Base-by-base conservation (phyloP, 2,329 filamentous ascomycete species). In the Cladosporium sp. region DNA sequence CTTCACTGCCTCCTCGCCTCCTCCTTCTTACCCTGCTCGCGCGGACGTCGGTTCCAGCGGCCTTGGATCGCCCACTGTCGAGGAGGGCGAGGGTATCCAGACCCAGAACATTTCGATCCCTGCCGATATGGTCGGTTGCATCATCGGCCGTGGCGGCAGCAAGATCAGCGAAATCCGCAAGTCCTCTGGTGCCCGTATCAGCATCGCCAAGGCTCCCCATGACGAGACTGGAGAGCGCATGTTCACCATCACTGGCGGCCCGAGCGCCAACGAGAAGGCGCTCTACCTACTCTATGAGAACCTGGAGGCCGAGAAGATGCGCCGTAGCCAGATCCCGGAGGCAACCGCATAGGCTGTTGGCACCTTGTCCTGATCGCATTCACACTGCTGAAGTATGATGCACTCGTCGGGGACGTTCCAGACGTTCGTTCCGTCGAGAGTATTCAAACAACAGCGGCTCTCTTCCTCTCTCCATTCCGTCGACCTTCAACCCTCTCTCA, bases 61-160 rank as follows among this genome's bases (percentile, higher is more conserved):
- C 56, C 84, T 82, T 56, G 80, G 79, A 59, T 88, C 90, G 55
- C 88, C 88, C 50, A 88, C 94, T 64, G 91, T 93, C 55, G 92
- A 97, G 72, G 94, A 97, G 57, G 93, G 93, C 55, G 93, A 97
- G 68, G 92, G 96, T 71, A 87, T 97, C 54, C 92, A 96, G 71
- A 98, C 93, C 1, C 93, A 98, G 68, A 98, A 98, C 75, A 98
- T 98, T 73, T 96, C 90, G 77, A 98, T 98, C 64, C 93, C 93
- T 20, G 91, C 93, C 41, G 93, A 98, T 75, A 98, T 98, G 93
- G 93, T 98, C 69, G 93, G 93, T 60, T 98, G 93, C 74, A 98
- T 98, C 74, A 98, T 98, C 68, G 93, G 93, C 59, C 86, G 91
- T 57, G 89, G 80, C 49, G 93, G 93, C 57, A 91, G 82, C 77